A percentile compares a stretch with the other conserved stretches of the same genome.
Evolutionary conservation across 1,284 basidiomycete genomes (phyloP).

Genomic region (Ustilago shanxiensis): DNA sequence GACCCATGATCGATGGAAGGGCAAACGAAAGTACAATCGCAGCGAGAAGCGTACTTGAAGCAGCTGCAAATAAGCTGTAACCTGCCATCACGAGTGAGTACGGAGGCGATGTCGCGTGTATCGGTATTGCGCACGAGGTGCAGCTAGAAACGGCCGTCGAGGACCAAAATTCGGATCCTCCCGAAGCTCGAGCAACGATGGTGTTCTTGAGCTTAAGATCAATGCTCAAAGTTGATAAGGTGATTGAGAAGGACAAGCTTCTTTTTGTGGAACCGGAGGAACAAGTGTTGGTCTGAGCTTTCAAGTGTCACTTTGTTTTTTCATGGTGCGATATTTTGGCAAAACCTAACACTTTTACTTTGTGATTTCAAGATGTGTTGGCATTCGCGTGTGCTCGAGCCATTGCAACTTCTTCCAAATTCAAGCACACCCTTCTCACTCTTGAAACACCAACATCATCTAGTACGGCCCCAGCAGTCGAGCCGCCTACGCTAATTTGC

Average conservation of each 20-base stretch:
- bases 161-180: background rate
- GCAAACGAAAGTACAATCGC: slow-evolving; percentile 20
- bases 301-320: slow-evolving; percentile 19
- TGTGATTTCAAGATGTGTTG: background rate
- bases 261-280: too few species aligned
- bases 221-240: background rate
- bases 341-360: background rate
- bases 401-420: slow-evolving; percentile 4
- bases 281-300: slow-evolving; percentile 21
- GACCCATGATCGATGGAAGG: slow-evolving; percentile 40
- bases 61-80: slow-evolving; percentile 4
- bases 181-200: background rate
- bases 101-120: background rate
- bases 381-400: slow-evolving; percentile 17
- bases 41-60: slow-evolving; percentile 18
- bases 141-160: background rate
- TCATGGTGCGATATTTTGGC: background rate
- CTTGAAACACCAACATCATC: slow-evolving; percentile 2
- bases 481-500: background rate
- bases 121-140: background rate
- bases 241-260: background rate
- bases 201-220: background rate
- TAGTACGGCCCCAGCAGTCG: background rate
- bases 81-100: slow-evolving; percentile 5
- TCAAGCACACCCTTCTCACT: background rate